Evolutionary conservation across 2,329 filamentous ascomycete species (phyloP).

Genomic region (Pleomassaria siparia): DNA sequence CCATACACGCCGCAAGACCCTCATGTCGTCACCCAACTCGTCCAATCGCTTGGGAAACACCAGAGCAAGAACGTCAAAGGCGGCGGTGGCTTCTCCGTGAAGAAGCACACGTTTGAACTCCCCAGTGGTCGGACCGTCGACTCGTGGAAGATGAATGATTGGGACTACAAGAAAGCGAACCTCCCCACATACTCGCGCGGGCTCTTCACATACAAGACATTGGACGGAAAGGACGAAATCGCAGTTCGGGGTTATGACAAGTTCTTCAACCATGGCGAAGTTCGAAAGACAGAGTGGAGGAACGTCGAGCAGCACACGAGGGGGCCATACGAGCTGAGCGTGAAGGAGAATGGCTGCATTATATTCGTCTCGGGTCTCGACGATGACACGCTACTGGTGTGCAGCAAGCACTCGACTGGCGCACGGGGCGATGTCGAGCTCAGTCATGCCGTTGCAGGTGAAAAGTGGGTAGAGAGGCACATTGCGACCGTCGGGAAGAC

Average conservation of each 20-base stretch:
- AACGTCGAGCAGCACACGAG: constrained; percentile 74
- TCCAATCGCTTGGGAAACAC: constrained; percentile 65
- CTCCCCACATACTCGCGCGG: constrained; percentile 92
- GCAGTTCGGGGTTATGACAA: constrained; percentile 93
- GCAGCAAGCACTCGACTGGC: constrained; percentile 97
- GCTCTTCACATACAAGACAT: constrained; percentile 80
- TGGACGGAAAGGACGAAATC: constrained; percentile 71
- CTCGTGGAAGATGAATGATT: constrained; percentile 92
- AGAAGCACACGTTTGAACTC: constrained; percentile 77
- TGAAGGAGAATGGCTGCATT: constrained; percentile 99
- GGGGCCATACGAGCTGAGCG: constrained; percentile 90
- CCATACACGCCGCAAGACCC: constrained; percentile 72
- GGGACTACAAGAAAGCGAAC: constrained; percentile 87
- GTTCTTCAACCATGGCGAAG: constrained; percentile 93
- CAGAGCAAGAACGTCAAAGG: constrained; percentile 45
- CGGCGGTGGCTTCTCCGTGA: constrained; percentile 68
- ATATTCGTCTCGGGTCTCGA: constrained; percentile 94
- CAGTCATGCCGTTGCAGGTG: constrained; percentile 84
- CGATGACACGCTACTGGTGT: constrained; percentile 88
- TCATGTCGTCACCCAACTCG: constrained; percentile 65
- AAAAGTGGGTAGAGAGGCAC: constrained; percentile 79
- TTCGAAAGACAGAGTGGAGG: constrained; percentile 77
- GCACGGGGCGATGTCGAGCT: constrained; percentile 67
- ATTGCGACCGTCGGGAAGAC: constrained; percentile 76
- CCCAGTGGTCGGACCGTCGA: constrained; percentile 69